Percentiles rank a stretch among this genome's conserved stretches.
These are phyloP conservation scores for Populus nigra DNA, from an alignment of 345 rosid species.

Conservation along the genomic window DNA sequence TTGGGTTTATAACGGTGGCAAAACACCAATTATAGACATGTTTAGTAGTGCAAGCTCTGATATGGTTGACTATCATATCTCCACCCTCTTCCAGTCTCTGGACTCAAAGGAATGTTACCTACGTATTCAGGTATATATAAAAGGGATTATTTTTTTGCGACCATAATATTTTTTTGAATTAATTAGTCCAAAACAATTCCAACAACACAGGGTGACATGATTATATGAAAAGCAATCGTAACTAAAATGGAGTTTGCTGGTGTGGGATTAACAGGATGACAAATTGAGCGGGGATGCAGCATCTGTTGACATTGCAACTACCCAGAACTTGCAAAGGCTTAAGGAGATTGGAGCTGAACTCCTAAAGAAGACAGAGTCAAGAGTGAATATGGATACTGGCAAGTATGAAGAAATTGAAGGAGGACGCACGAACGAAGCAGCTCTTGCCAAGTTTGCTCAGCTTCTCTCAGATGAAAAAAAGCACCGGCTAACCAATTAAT, in stretches of 20 bases:
- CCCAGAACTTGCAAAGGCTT: slow-evolving; percentile 17
- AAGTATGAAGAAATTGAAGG: slow-evolving; percentile 5
- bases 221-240: no score
- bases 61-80: slow-evolving; percentile 18
- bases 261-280: slow-evolving; percentile 11
- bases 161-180: no score
- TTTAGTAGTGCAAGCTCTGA: slow-evolving; percentile 13
- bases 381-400: slow-evolving; percentile 15
- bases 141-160: no score
- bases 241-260: neutral
- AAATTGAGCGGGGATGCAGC: slow-evolving; percentile 15
- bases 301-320: slow-evolving; percentile 8
- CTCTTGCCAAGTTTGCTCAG: slow-evolving; percentile 18
- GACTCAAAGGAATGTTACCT: slow-evolving; percentile 8
- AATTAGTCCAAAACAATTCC: no score
- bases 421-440: slow-evolving; percentile 18
- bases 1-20: slow-evolving; percentile 19
- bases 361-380: slow-evolving; percentile 13
- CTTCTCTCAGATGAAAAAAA: slow-evolving; percentile 13
- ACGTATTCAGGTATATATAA: slow-evolving; percentile 17
- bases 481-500: neutral
- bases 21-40: slow-evolving; percentile 16
- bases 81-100: slow-evolving; percentile 8
- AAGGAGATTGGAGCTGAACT: slow-evolving; percentile 7
- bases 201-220: no score